These are phyloP conservation scores for Microcos paniculata DNA, from an alignment of 345 rosid species.

Conservation along the genomic window DNA sequence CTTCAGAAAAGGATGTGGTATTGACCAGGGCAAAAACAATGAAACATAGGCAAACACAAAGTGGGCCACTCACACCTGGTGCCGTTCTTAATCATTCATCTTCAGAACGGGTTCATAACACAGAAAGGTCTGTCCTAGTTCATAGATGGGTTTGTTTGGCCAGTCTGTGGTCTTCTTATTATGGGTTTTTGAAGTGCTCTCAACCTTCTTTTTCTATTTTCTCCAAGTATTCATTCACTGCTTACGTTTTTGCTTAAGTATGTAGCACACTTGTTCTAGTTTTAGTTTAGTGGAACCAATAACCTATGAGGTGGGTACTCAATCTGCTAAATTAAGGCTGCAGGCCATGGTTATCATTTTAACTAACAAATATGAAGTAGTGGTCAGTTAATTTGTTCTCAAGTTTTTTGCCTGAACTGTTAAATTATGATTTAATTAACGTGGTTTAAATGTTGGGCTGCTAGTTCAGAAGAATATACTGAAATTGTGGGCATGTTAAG, in stretches of 20 bases:
- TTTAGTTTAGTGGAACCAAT: not conserved
- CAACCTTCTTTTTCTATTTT: not conserved
- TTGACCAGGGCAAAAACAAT: slow-evolving; percentile 47
- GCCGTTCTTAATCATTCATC: slow-evolving; percentile 50
- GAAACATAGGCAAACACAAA: slow-evolving; percentile 75
- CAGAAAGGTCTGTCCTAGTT: slow-evolving; percentile 62
- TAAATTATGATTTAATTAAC: not conserved
- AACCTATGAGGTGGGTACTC: not conserved
- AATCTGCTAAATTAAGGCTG: not conserved
- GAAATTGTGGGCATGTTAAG: not conserved
- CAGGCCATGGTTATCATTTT: not conserved
- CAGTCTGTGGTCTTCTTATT: not conserved
- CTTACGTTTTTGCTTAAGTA: not conserved
- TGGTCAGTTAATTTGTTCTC: not conserved
- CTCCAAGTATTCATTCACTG: not conserved
- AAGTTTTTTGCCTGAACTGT: not conserved
- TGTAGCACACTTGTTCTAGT: not conserved
- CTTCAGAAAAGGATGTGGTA: slow-evolving; percentile 46
- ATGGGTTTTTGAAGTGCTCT: slow-evolving; percentile 11
- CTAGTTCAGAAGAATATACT: not conserved
- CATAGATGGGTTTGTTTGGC: slow-evolving; percentile 2
- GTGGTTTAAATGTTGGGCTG: not conserved
- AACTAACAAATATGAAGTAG: not conserved
- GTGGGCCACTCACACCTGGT: slow-evolving; percentile 84
- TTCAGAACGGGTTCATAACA: slow-evolving; percentile 50